These are phyloP conservation scores for Aspergillus glaucus DNA, from an alignment of 2,329 filamentous ascomycete genomes.

Conservation along the genomic window DNA sequence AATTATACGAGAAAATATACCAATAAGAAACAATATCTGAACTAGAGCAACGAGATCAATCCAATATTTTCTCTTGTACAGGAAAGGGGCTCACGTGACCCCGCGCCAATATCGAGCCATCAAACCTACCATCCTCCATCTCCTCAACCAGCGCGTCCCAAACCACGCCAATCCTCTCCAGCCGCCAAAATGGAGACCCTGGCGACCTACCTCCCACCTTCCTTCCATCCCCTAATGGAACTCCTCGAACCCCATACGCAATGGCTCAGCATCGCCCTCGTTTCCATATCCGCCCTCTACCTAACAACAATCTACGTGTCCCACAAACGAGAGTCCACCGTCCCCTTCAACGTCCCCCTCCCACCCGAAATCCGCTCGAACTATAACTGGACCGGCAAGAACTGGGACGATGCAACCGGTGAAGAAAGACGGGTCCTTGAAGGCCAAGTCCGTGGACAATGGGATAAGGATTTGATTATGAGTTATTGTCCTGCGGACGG, in stretches of 20 bases:
- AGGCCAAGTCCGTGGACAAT: conserved; percentile 35
- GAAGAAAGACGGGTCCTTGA: conserved; percentile 30
- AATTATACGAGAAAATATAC: too few relatives aligned
- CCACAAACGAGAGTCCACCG: conserved; percentile 25
- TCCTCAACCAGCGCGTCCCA: background rate
- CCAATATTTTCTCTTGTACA: too few relatives aligned
- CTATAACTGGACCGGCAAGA: conserved; percentile 20
- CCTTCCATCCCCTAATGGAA: conserved; percentile 14
- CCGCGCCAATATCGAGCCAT: background rate
- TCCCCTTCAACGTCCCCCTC: conserved; percentile 33
- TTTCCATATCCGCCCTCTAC: conserved; percentile 26
- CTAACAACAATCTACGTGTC: conserved; percentile 26
- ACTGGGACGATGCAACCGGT: conserved; percentile 31
- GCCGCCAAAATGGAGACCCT: conserved; percentile 20
- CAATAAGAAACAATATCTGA: too few relatives aligned
- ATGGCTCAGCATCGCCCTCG: conserved; percentile 18
- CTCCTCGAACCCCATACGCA: conserved; percentile 15
- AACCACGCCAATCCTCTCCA: conserved; percentile 10
- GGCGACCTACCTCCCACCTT: conserved; percentile 16
- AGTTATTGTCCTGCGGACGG: conserved; percentile 75
- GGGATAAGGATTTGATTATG: conserved; percentile 34
- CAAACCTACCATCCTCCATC: background rate
- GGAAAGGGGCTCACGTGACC: background rate
- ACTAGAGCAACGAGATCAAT: too few relatives aligned
- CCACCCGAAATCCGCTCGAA: conserved; percentile 27